phyloP scores from a whole-genome alignment of 1,284 basidiomycete species.

The Marasmius oreades region DNA sequence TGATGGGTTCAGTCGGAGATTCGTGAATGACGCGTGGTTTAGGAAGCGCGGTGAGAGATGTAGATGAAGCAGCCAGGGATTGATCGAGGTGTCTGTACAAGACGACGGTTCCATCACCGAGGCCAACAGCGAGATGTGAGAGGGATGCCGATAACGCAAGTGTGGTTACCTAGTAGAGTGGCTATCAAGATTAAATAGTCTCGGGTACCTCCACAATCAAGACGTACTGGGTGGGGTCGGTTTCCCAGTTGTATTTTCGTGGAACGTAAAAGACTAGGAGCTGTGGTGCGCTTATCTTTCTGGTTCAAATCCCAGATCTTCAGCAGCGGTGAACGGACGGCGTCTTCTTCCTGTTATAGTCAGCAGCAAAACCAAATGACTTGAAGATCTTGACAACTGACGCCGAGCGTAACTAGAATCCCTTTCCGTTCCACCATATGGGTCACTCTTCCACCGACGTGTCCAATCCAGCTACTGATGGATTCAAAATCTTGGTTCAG shows the following conservation, averaged over 20 bases:
- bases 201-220: not conserved
- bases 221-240: slow-evolving; percentile 76
- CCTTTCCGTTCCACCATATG: slow-evolving; percentile 80
- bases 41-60: slow-evolving; percentile 68
- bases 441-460: slow-evolving; percentile 75
- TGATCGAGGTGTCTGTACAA: slow-evolving; percentile 90
- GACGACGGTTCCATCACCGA: slow-evolving; percentile 93
- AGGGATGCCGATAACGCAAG: slow-evolving; percentile 80
- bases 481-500: slow-evolving; percentile 76
- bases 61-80: slow-evolving; percentile 64
- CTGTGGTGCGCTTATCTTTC: slow-evolving; percentile 67
- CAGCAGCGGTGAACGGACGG: slow-evolving; percentile 69
- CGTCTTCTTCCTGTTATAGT: slow-evolving; percentile 69
- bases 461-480: slow-evolving; percentile 72
- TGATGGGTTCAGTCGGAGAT: slow-evolving; percentile 82
- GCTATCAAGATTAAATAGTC: slow-evolving; percentile 5
- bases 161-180: slow-evolving; percentile 60
- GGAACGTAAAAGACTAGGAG: slow-evolving; percentile 72
- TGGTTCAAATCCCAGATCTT: slow-evolving; percentile 88
- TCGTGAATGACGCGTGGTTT: slow-evolving; percentile 82
- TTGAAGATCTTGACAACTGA: slow-evolving; percentile 38
- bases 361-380: slow-evolving; percentile 12
- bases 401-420: slow-evolving; percentile 81
- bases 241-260: slow-evolving; percentile 75
- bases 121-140: slow-evolving; percentile 84